A percentile compares a stretch with the other conserved stretches of the same genome.
Evolutionary conservation across 306 rosid species (phyloP).

Genomic region (Dryas octopetala): DNA sequence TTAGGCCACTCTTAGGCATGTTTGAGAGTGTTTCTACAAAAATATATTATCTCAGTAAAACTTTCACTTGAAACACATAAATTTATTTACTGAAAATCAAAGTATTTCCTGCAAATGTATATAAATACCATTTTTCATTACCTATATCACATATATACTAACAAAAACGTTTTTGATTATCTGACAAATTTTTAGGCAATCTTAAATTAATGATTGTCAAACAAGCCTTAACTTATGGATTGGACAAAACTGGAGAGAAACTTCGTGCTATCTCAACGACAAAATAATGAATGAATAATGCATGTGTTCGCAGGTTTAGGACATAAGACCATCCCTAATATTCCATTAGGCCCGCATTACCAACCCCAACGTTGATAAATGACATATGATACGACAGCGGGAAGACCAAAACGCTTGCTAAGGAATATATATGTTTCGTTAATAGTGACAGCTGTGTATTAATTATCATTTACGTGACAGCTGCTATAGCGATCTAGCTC

Average conservation of each 20-base stretch:
- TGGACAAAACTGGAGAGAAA: background rate
- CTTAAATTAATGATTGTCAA: no score
- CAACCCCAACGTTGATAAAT: constrained; percentile 8
- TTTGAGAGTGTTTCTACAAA: no score
- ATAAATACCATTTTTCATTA: no score
- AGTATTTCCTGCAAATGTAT: no score
- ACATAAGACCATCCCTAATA: background rate
- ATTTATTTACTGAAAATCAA: no score
- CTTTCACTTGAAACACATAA: no score
- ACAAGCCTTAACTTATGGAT: no score
- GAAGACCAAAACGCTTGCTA: background rate
- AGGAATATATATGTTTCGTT: background rate
- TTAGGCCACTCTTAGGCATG: background rate
- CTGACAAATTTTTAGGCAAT: no score
- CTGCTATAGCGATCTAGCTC: background rate
- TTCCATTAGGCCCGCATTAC: constrained; percentile 1
- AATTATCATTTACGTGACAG: background rate
- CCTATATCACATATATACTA: no score
- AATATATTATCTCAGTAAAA: no score
- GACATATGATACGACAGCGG: background rate
- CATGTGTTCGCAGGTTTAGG: background rate
- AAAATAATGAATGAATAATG: background rate
- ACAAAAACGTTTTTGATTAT: no score
- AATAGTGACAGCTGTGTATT: background rate
- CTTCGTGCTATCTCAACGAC: background rate